Evolutionary conservation across 345 rosid species (phyloP).

Genomic region (Pistacia vera): DNA sequence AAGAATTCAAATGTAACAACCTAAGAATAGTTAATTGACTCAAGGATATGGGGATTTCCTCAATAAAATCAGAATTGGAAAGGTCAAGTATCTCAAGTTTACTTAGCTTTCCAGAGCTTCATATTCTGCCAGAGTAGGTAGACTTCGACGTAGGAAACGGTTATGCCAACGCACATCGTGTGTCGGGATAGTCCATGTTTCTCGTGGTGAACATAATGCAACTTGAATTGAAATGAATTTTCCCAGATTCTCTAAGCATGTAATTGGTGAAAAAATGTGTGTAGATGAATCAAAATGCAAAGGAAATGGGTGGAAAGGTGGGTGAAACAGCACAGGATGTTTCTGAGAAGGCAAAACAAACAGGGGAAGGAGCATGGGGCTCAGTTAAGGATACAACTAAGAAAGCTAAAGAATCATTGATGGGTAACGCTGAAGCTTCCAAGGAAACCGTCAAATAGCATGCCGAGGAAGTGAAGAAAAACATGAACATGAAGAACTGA

Average conservation of each 20-base stretch:
- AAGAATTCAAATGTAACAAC: too few species aligned
- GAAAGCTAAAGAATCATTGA: conserved; percentile 32
- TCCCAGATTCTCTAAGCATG: background rate
- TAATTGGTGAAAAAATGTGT: background rate
- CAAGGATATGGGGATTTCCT: too few species aligned
- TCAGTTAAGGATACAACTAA: conserved; percentile 38
- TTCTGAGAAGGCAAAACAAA: conserved; percentile 35
- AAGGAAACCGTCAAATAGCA: conserved; percentile 33
- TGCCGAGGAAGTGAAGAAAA: conserved; percentile 36
- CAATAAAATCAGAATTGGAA: too few species aligned
- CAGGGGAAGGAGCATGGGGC: conserved; percentile 28
- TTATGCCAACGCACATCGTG: too few species aligned
- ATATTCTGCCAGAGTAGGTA: too few species aligned
- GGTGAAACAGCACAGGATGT: conserved; percentile 18
- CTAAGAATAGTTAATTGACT: too few species aligned
- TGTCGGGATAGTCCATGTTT: too few species aligned
- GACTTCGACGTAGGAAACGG: too few species aligned
- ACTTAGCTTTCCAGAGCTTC: too few species aligned
- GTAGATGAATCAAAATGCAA: conserved; percentile 19
- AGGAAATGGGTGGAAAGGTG: conserved; percentile 16
- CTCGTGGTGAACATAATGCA: too few species aligned
- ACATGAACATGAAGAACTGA: conserved; percentile 41
- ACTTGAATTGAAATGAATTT: too few species aligned
- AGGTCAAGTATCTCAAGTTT: too few species aligned
- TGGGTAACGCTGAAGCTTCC: conserved; percentile 31